These are phyloP conservation scores for Sporothrix brasiliensis DNA, from an alignment of 2,329 filamentous ascomycete species.

Conservation along the genomic window DNA sequence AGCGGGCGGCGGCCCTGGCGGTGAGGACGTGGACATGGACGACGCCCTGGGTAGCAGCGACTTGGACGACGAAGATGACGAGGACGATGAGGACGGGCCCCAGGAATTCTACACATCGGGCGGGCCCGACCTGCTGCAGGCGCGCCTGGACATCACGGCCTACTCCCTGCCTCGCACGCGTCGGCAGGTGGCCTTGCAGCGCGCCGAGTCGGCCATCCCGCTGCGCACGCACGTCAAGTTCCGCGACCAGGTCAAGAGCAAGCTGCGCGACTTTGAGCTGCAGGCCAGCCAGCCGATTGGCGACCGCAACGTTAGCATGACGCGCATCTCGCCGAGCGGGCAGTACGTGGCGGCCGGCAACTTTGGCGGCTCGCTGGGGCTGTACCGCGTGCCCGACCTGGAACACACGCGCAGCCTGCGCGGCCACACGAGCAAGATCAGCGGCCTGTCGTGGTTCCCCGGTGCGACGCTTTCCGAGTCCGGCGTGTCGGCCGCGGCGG, in stretches of 20 bases:
- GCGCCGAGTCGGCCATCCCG: constrained; percentile 77
- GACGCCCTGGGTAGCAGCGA: constrained; percentile 60
- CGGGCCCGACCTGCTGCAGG: constrained; percentile 70
- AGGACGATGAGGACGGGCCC: constrained; percentile 72
- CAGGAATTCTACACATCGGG: constrained; percentile 97
- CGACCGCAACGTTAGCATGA: constrained; percentile 88
- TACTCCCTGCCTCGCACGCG: constrained; percentile 85
- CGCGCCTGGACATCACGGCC: constrained; percentile 75
- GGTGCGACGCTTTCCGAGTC: constrained; percentile 72
- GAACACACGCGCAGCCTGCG: constrained; percentile 74
- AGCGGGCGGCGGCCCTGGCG: constrained; percentile 8
- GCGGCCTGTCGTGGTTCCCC: constrained; percentile 88
- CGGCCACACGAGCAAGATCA: constrained; percentile 86
- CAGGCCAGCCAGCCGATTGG: constrained; percentile 92
- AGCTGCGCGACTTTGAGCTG: constrained; percentile 79
- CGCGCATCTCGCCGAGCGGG: constrained; percentile 84
- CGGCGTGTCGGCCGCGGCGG: constrained; percentile 69
- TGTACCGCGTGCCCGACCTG: constrained; percentile 81
- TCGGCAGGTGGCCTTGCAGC: constrained; percentile 74
- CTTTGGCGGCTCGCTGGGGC: constrained; percentile 86
- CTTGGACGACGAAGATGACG: constrained; percentile 50
- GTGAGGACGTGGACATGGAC: constrained; percentile 45
- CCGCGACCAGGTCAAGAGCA: constrained; percentile 84
- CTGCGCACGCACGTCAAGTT: constrained; percentile 90
- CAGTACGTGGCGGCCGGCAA: constrained; percentile 85